A percentile compares a stretch with the other conserved stretches of the same genome.
Evolutionary conservation across 305 asterid species (phyloP).

Genomic region (Caryopteris hybrid): DNA sequence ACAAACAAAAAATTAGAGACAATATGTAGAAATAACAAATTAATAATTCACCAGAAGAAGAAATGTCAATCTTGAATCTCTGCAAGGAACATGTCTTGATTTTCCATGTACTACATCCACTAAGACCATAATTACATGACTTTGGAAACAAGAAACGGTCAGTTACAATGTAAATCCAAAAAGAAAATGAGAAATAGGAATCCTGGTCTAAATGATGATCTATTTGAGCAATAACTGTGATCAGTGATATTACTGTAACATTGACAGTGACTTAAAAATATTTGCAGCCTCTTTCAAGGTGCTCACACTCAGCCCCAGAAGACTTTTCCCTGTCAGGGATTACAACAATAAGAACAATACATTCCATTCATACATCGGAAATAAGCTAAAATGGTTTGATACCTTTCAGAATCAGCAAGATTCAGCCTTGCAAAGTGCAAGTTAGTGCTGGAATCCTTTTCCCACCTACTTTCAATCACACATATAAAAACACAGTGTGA

Average conservation of each 20-base stretch:
- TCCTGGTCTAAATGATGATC: background rate
- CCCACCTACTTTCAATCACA: constrained; percentile 97
- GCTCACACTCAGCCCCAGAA: constrained; percentile 99
- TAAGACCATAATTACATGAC: constrained; percentile 97
- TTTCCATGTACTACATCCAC: constrained; percentile 93
- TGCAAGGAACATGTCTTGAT: constrained; percentile 84
- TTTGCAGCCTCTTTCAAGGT: constrained; percentile 94
- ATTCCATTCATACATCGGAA: background rate
- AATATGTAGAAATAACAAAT: constrained; percentile 4
- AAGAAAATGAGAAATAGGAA: constrained; percentile 1
- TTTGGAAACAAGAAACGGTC: constrained; percentile 26
- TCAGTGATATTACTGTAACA: constrained; percentile 66
- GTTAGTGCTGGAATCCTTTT: constrained; percentile 78
- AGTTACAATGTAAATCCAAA: constrained; percentile 17
- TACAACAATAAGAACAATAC: constrained; percentile 15
- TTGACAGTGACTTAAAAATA: constrained; percentile 86
- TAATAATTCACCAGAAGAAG: constrained; percentile 80
- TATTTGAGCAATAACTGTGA: constrained; percentile 8
- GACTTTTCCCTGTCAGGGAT: constrained; percentile 72
- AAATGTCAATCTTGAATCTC: constrained; percentile 95
- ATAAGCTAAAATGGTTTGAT: constrained; percentile 8
- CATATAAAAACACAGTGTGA: constrained; percentile 98
- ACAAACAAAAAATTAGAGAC: background rate
- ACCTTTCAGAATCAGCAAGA: constrained; percentile 99
- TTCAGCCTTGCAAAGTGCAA: constrained; percentile 91